These are phyloP conservation scores for Sugiyamaella sp. DNA, from an alignment of 1,139 yeast species.

Conservation along the genomic window DNA sequence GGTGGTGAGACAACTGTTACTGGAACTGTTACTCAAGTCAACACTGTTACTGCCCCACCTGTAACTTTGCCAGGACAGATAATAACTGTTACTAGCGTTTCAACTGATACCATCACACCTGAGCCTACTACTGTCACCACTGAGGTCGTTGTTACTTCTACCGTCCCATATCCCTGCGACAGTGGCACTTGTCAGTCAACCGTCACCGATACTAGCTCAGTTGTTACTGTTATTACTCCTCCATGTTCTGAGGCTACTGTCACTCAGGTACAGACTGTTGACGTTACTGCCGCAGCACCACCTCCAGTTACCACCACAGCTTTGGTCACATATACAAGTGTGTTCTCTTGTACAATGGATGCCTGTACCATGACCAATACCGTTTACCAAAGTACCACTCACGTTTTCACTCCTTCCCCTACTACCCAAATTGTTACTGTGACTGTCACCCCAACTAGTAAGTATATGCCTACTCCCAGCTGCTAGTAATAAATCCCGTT, in stretches of 20 bases:
- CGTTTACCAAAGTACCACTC: conserved; percentile 16
- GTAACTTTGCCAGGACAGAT: conserved; percentile 21
- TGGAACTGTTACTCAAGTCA: conserved; percentile 21
- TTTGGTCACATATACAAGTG: conserved; percentile 21
- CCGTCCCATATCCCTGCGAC: conserved; percentile 24
- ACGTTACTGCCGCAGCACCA: conserved; percentile 24
- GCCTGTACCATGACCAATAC: conserved; percentile 23
- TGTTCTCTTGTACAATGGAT: conserved; percentile 18
- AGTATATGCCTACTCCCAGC: conserved; percentile 7
- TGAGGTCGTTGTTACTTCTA: conserved; percentile 19
- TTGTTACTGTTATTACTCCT: conserved; percentile 22
- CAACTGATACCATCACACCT: conserved; percentile 19
- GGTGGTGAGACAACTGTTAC: conserved; percentile 23
- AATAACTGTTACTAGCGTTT: conserved; percentile 21
- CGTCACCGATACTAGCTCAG: conserved; percentile 19
- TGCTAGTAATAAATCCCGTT: conserved; percentile 3
- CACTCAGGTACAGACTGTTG: conserved; percentile 19
- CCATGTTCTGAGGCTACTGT: conserved; percentile 18
- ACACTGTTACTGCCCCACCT: conserved; percentile 24
- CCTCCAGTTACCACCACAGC: conserved; percentile 23
- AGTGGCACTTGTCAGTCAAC: conserved; percentile 23
- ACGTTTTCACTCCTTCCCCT: conserved; percentile 20
- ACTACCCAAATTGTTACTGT: conserved; percentile 20
- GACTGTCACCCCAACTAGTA: conserved; percentile 16
- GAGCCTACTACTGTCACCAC: conserved; percentile 23